A percentile compares a stretch with the other conserved stretches of the same genome.
These are phyloP conservation scores for Dryas integrifolia DNA, from an alignment of 331 rosid species.

Conservation along the genomic window DNA sequence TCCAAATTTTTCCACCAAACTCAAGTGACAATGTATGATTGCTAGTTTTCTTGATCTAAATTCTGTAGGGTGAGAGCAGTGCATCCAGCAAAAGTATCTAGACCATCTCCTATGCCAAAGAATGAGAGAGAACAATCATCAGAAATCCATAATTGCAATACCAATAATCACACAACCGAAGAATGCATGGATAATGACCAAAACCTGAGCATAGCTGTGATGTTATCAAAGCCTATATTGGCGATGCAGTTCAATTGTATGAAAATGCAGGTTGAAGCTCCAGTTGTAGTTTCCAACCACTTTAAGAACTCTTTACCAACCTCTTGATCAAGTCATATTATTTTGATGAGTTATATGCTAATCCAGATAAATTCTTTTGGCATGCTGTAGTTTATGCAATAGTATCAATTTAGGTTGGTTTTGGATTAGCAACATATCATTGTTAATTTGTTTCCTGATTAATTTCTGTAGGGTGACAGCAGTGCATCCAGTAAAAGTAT, in stretches of 20 bases:
- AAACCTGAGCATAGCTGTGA: slow-evolving; percentile 43
- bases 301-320: slow-evolving; percentile 36
- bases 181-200: slow-evolving; percentile 26
- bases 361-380: not conserved
- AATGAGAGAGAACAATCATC: slow-evolving; percentile 24
- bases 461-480: no score
- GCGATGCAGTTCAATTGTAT: slow-evolving; percentile 74
- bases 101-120: slow-evolving; percentile 20
- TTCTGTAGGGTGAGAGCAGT: slow-evolving; percentile 67
- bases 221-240: slow-evolving; percentile 75
- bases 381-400: not conserved
- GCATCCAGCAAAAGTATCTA: slow-evolving; percentile 52
- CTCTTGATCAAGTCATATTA: slow-evolving; percentile 5
- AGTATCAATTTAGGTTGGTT: no score
- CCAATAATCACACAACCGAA: not conserved
- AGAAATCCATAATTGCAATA: slow-evolving; percentile 9
- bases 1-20: not conserved
- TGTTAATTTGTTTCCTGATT: no score
- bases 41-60: not conserved
- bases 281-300: slow-evolving; percentile 43
- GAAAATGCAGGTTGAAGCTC: slow-evolving; percentile 89
- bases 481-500: no score
- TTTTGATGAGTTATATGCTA: not conserved
- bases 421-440: no score
- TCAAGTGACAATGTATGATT: not conserved